Evolutionary conservation across 345 rosid species (phyloP).

Genomic region (Laguncularia racemosa): DNA sequence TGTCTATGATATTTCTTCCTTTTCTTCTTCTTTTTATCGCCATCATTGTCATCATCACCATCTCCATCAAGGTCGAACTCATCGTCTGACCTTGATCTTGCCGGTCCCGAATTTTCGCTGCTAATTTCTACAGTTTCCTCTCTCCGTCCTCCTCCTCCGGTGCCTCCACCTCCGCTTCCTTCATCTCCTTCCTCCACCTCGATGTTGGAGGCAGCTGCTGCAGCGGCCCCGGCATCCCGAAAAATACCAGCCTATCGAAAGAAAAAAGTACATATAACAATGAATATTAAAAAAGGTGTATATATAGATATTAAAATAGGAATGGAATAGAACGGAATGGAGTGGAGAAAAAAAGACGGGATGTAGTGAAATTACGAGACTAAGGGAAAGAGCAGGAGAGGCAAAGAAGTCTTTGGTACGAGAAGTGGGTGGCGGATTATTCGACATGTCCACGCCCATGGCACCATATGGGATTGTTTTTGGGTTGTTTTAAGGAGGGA

Average conservation of each 20-base stretch:
- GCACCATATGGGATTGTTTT: slow-evolving; percentile 17
- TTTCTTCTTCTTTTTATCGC: slow-evolving; percentile 68
- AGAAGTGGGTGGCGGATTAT: slow-evolving; percentile 46
- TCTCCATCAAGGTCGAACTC: slow-evolving; percentile 58
- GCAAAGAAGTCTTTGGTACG: slow-evolving; percentile 89
- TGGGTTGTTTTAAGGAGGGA: slow-evolving; percentile 20
- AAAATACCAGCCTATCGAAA: slow-evolving; percentile 79
- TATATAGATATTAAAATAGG: background rate
- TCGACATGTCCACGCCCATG: slow-evolving; percentile 94
- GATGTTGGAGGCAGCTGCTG: slow-evolving; percentile 25
- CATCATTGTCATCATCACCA: slow-evolving; percentile 40
- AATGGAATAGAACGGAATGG: background rate
- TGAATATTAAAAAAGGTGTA: background rate
- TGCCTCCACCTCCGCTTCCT: slow-evolving; percentile 47
- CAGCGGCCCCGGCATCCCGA: slow-evolving; percentile 44
- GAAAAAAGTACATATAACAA: background rate
- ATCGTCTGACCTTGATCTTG: slow-evolving; percentile 81
- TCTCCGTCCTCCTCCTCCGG: slow-evolving; percentile 31
- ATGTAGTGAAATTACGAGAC: slow-evolving; percentile 46
- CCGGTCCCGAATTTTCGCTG: slow-evolving; percentile 85
- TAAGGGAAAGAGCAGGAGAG: slow-evolving; percentile 95
- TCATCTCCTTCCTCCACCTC: slow-evolving; percentile 76
- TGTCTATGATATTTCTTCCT: slow-evolving; percentile 96
- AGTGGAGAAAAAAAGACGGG: background rate
- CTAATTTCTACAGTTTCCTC: slow-evolving; percentile 83